Conservation (phyloP, 176 grass and related monocot genomes). For the Neostapfia colusana region DNA sequence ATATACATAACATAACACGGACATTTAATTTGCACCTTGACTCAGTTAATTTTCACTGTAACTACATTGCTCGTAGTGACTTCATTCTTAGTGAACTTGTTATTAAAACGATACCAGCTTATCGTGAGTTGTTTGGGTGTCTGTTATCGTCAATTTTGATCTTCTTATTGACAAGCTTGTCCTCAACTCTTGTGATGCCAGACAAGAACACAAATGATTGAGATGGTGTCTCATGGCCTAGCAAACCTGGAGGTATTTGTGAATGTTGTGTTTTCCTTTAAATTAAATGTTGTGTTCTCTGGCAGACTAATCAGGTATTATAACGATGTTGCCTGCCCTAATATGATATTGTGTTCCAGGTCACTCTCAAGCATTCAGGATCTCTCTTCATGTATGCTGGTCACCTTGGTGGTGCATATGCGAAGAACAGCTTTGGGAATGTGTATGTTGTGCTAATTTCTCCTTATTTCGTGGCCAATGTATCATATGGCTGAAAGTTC, state of each 20-base stretch:
- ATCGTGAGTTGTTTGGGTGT: neutral
- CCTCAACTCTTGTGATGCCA: slow-evolving; percentile 36
- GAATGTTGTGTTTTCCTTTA: slow-evolving; percentile 10
- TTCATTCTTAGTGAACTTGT: slow-evolving; percentile 1
- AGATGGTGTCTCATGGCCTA: slow-evolving; percentile 78
- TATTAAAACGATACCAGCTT: slow-evolving; percentile 1
- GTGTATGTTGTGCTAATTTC: slow-evolving; percentile 49
- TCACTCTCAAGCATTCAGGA: slow-evolving; percentile 90
- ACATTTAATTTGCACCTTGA: neutral
- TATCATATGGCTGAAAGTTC: slow-evolving; percentile 29
- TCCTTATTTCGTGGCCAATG: slow-evolving; percentile 26
- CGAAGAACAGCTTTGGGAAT: slow-evolving; percentile 97
- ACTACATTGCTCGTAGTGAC: neutral
- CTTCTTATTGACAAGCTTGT: slow-evolving; percentile 3
- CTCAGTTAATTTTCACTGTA: neutral
- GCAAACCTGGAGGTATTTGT: slow-evolving; percentile 83
- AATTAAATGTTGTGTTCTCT: neutral
- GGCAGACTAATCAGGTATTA: neutral
- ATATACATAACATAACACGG: neutral
- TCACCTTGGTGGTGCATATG: slow-evolving; percentile 85
- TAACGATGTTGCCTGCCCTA: slow-evolving; percentile 17
- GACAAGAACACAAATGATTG: slow-evolving; percentile 81
- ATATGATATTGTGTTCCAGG: slow-evolving; percentile 46
- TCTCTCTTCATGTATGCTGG: slow-evolving; percentile 99
- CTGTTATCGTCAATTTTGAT: slow-evolving; percentile 1